Conservation (phyloP, 2,329 filamentous ascomycete species). For the Cytospora mali region DNA sequence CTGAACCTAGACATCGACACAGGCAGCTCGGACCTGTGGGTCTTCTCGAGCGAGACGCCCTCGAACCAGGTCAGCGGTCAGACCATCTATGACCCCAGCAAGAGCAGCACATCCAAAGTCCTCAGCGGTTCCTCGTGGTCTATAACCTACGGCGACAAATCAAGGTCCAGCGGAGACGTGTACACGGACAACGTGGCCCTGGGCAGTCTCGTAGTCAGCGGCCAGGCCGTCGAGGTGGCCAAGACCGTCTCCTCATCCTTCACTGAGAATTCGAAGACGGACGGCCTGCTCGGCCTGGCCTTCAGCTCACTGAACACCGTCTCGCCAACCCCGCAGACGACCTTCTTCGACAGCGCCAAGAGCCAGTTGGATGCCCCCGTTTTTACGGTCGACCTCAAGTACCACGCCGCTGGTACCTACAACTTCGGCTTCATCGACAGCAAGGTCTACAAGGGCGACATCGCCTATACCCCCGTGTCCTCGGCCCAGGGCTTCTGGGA, state of each 20-base stretch:
- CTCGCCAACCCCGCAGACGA: slow-evolving; percentile 42
- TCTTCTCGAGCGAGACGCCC: slow-evolving; percentile 38
- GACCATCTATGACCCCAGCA: slow-evolving; percentile 36
- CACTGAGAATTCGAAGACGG: slow-evolving; percentile 40
- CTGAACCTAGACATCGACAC: slow-evolving; percentile 50
- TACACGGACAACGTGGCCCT: slow-evolving; percentile 38
- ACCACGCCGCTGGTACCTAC: slow-evolving; percentile 35
- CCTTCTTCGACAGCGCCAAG: slow-evolving; percentile 44
- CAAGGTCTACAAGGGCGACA: slow-evolving; percentile 55
- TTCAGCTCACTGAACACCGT: slow-evolving; percentile 50
- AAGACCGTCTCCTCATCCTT: slow-evolving; percentile 45
- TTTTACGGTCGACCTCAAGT: slow-evolving; percentile 39
- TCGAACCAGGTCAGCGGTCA: slow-evolving; percentile 33
- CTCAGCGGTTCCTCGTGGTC: slow-evolving; percentile 35
- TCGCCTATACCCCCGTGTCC: slow-evolving; percentile 59
- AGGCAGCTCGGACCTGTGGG: slow-evolving; percentile 47
- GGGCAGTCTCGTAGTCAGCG: slow-evolving; percentile 42
- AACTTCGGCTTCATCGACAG: slow-evolving; percentile 52
- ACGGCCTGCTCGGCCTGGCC: slow-evolving; percentile 49
- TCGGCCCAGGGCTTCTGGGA: slow-evolving; percentile 63
- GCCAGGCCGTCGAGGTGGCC: slow-evolving; percentile 49
- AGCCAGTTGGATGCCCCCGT: slow-evolving; percentile 35
- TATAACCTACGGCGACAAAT: slow-evolving; percentile 40
- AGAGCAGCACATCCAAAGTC: slow-evolving; percentile 35
- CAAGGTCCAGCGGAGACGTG: slow-evolving; percentile 37